Evolutionary conservation across 1,139 yeast genomes (phyloP), one percentile per base, ranked within the genome.

Genomic region (Candida mesenterica): DNA sequence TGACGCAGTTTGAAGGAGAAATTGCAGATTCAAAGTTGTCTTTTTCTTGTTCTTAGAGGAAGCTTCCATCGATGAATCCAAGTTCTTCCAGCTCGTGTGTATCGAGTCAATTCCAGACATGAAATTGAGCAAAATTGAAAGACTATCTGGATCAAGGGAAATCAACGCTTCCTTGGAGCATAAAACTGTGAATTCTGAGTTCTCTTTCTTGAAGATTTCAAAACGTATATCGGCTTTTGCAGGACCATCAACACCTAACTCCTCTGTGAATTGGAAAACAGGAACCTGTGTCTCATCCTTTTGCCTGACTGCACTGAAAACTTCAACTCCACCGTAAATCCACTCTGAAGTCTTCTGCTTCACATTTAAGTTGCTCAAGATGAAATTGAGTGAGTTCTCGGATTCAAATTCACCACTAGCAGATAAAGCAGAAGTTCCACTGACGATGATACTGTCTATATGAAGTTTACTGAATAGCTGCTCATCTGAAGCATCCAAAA

Each of bases 141-240:
- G 45, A 28, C 45, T 49, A 12, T 43, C 35, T 2, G 50, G 30
- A 34, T 71, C 68, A 7, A 77, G 38, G n/a, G 51, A 41, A 2
- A 75, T 12, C 3, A 35, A 30, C 0, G 72, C 66, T 0, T 59
- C 53, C 41, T 78, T 78, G 0, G 80, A 67, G 24, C 75, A 55
- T 18, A 77, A 55, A 0, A 71, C 31, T 0, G 80, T 75, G 13
- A 66, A 50, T 34, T 72, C 75, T 5, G 50, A 39, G 8, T 50
- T 47, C n/a, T 55, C 60, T 25, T 59, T 59, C 15, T 54, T 47
- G 34, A 67, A 65, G n/a, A 68, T 43, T 46, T 79, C 84, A 48
- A 79, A 75, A 16, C 80, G 52, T 1, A 79, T 38, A 45, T 79
- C 85, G 4, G 75, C 72, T 32, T 67, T 68, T 0, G 55, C 35